phyloP scores from a whole-genome alignment of 2,329 filamentous ascomycete genomes.

The Grosmannia huntii region DNA sequence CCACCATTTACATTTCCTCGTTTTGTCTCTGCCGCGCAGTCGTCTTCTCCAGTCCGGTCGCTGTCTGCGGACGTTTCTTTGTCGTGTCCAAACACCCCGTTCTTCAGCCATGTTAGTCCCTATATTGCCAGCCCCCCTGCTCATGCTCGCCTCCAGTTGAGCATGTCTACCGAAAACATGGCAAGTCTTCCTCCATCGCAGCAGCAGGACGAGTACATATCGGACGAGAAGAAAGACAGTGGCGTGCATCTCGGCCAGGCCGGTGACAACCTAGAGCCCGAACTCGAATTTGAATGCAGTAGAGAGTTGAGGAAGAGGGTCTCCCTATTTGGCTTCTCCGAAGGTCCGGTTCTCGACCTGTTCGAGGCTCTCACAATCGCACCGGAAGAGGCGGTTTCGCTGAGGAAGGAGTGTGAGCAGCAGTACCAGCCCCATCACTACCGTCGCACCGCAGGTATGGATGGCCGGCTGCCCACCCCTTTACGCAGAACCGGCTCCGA shows the following conservation, averaged over 20 bases:
- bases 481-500: not conserved
- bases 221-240: slow-evolving; percentile 9
- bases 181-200: not conserved
- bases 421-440: slow-evolving; percentile 1
- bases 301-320: not conserved
- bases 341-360: slow-evolving; percentile 13
- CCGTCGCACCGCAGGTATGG: not conserved
- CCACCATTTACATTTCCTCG: not conserved
- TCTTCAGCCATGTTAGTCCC: not conserved
- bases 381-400: slow-evolving; percentile 6
- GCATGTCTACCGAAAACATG: not conserved
- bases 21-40: not conserved
- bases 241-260: slow-evolving; percentile 5
- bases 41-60: not conserved
- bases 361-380: slow-evolving; percentile 18
- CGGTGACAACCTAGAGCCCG: not conserved
- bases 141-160: not conserved
- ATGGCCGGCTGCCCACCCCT: not conserved
- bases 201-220: not conserved
- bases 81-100: not conserved
- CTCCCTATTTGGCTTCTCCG: slow-evolving; percentile 1
- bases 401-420: not conserved
- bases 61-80: not conserved
- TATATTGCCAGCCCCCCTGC: not conserved
- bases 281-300: slow-evolving; percentile 5